Evolutionary conservation across 768 basidiomycete genomes (phyloP).

Genomic region (Pleurotus sapidus): DNA sequence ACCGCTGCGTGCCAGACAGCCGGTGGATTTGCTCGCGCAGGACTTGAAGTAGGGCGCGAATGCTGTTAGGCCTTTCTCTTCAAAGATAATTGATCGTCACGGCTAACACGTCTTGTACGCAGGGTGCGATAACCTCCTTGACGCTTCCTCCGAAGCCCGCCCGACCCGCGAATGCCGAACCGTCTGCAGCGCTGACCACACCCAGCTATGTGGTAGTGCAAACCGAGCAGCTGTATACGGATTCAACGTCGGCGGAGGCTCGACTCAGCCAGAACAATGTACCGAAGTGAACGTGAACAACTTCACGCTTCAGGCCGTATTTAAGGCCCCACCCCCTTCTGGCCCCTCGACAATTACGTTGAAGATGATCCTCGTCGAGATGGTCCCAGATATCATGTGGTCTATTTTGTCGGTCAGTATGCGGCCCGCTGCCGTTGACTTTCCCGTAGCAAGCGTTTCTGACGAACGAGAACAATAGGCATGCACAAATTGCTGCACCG

Average conservation of each 20-base stretch:
- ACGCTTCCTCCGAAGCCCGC: slow-evolving; percentile 31
- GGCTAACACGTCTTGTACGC: no score
- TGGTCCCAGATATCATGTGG: slow-evolving; percentile 37
- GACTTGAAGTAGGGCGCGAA: slow-evolving; percentile 43
- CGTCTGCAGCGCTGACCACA: slow-evolving; percentile 34
- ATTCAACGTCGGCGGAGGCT: slow-evolving; percentile 24
- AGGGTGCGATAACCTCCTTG: slow-evolving; percentile 39
- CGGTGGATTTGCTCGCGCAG: slow-evolving; percentile 36
- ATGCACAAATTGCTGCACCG: slow-evolving; percentile 38
- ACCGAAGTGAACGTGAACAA: slow-evolving; percentile 26
- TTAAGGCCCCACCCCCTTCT: slow-evolving; percentile 28
- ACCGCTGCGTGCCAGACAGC: slow-evolving; percentile 43
- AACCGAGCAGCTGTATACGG: slow-evolving; percentile 36
- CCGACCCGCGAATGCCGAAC: slow-evolving; percentile 37
- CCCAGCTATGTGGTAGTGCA: slow-evolving; percentile 37
- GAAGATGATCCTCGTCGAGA: slow-evolving; percentile 34
- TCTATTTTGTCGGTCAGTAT: slow-evolving; percentile 36
- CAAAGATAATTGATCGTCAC: no score
- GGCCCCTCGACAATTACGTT: slow-evolving; percentile 27
- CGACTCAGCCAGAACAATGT: slow-evolving; percentile 25
- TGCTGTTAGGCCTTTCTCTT: slow-evolving; percentile 56
- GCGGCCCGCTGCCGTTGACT: no score
- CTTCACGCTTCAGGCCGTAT: slow-evolving; percentile 34
- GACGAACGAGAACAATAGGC: slow-evolving; percentile 22
- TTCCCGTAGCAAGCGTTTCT: no score